Evolutionary conservation across 352 stramenopile species (phyloP).

Genomic region (Plasmopara muralis): DNA sequence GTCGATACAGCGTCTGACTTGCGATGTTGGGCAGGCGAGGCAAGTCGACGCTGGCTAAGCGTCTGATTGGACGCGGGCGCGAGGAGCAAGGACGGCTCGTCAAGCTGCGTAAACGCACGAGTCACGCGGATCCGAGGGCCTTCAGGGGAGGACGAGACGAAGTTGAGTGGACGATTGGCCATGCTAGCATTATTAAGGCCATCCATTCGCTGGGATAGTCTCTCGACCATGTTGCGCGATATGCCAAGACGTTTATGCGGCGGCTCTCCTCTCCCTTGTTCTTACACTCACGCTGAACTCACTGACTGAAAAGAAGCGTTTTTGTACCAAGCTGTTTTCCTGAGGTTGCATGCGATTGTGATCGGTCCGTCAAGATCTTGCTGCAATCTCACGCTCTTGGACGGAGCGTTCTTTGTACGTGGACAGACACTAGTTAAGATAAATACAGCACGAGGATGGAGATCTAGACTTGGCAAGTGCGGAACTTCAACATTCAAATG

Average conservation of each 20-base stretch:
- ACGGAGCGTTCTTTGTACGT: too few species aligned
- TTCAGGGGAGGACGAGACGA: not conserved
- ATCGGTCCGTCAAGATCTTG: too few species aligned
- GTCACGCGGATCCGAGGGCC: conserved; percentile 22
- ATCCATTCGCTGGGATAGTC: not conserved
- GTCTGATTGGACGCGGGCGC: conserved; percentile 33
- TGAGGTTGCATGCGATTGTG: too few species aligned
- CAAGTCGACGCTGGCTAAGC: conserved; percentile 50
- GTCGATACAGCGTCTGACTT: not conserved
- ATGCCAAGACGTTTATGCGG: not conserved
- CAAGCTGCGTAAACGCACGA: conserved; percentile 64
- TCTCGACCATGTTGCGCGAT: not conserved
- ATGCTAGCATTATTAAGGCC: not conserved
- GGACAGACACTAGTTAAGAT: too few species aligned
- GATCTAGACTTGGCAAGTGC: too few species aligned
- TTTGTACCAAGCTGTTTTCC: not conserved
- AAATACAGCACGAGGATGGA: too few species aligned
- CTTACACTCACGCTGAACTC: not conserved
- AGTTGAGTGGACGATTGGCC: not conserved
- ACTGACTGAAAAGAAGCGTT: not conserved
- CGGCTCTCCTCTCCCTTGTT: not conserved
- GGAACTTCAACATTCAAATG: too few species aligned
- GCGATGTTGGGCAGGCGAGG: conserved; percentile 36
- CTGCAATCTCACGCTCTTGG: too few species aligned
- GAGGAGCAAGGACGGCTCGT: conserved; percentile 34